Evolutionary conservation across 2,329 filamentous ascomycete species (phyloP).

Genomic region (Colletotrichum sp.): DNA sequence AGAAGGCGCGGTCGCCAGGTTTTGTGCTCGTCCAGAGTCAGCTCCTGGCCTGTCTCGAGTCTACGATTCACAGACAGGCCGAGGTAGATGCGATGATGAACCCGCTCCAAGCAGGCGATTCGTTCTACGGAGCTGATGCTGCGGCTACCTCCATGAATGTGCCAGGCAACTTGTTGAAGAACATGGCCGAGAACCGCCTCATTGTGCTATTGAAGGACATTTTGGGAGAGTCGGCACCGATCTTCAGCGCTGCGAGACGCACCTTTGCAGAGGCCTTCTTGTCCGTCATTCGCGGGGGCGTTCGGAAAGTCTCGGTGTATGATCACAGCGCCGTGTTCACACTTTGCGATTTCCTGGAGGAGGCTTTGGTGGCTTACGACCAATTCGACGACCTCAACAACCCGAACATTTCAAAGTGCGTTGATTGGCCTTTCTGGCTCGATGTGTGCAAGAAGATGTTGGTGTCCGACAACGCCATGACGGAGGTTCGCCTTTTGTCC

Average conservation of each 20-base stretch:
- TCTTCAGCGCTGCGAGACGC: slow-evolving; percentile 55
- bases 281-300: slow-evolving; percentile 73
- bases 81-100: slow-evolving; percentile 51
- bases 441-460: slow-evolving; percentile 80
- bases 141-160: slow-evolving; percentile 67
- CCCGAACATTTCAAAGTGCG: slow-evolving; percentile 44
- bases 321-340: slow-evolving; percentile 86
- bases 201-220: slow-evolving; percentile 84
- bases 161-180: slow-evolving; percentile 72
- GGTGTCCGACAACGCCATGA: slow-evolving; percentile 85
- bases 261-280: slow-evolving; percentile 81
- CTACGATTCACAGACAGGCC: slow-evolving; percentile 80
- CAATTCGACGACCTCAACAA: slow-evolving; percentile 48
- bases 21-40: slow-evolving; percentile 84
- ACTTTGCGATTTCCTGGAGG: slow-evolving; percentile 90
- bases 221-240: slow-evolving; percentile 55
- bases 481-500: slow-evolving; percentile 83
- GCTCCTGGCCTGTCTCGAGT: slow-evolving; percentile 78
- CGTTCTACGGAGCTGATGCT: slow-evolving; percentile 65
- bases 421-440: slow-evolving; percentile 88
- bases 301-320: slow-evolving; percentile 78
- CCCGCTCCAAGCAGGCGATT: slow-evolving; percentile 47
- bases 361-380: slow-evolving; percentile 71
- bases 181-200: slow-evolving; percentile 88
- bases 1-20: slow-evolving; percentile 73